These are phyloP conservation scores for Anthracocystis setariae DNA, from an alignment of 1,284 basidiomycete species.

Conservation along the genomic window DNA sequence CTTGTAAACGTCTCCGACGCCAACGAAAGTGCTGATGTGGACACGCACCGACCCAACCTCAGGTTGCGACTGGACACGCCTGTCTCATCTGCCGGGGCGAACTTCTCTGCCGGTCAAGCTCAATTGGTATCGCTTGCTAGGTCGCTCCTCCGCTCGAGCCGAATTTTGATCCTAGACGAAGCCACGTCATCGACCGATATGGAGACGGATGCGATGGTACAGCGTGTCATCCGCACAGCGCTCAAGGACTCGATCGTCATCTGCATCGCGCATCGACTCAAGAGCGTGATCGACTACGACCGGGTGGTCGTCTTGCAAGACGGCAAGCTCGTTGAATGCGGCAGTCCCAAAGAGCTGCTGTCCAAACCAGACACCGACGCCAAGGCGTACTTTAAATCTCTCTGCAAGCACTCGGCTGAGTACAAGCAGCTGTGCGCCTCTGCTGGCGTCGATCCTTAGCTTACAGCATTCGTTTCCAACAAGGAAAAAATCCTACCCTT, in stretches of 20 bases:
- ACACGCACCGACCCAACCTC: constrained; percentile 20
- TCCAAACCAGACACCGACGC: constrained; percentile 23
- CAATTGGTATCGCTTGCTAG: constrained; percentile 83
- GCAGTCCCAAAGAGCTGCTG: constrained; percentile 73
- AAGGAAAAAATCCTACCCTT: too few species aligned
- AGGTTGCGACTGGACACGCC: constrained; percentile 75
- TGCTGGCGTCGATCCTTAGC: constrained; percentile 15
- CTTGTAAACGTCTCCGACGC: constrained; percentile 68
- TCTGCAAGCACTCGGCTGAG: constrained; percentile 38
- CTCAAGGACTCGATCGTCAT: constrained; percentile 68
- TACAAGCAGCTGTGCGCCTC: constrained; percentile 30
- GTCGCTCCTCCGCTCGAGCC: constrained; percentile 77
- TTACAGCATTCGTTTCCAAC: neutral
- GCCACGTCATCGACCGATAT: constrained; percentile 71
- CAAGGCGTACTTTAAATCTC: constrained; percentile 28
- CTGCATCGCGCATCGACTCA: constrained; percentile 53
- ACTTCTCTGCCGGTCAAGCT: constrained; percentile 85
- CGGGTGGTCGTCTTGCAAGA: constrained; percentile 74
- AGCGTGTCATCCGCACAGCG: constrained; percentile 35
- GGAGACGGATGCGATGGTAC: constrained; percentile 45
- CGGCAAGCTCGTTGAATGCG: constrained; percentile 74
- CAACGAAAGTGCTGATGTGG: constrained; percentile 1
- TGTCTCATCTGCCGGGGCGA: constrained; percentile 81
- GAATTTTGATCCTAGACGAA: constrained; percentile 84
- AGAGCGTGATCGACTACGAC: constrained; percentile 72